Evolutionary conservation across 345 rosid genomes (phyloP), one percentile per base, ranked within the genome.

Genomic region (Cardamine occulta): DNA sequence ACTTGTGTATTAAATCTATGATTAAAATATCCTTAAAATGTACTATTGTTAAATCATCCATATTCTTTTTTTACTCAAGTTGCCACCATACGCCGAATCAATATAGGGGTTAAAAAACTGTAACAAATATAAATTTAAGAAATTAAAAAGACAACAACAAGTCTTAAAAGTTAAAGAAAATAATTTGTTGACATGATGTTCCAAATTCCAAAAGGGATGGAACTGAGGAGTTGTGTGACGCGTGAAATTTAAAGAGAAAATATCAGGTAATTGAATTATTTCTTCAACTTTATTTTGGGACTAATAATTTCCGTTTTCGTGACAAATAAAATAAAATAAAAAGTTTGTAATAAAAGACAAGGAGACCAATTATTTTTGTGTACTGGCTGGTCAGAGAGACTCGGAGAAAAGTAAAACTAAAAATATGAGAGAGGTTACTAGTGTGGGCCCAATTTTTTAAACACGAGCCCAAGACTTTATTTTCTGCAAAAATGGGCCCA

Each of bases 1-100:
- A 72, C 68, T 77, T 77, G 76, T 45, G 31, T 42, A 6, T 60
- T 35, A 15, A 44, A 15, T 5, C 17, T 4, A 18, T 28, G 44
- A 63, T 29, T 76, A 34, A 76, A 68, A 21, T 48, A 68, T 37
- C 28, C 23, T 17, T 6, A 7, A 72, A 26, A 48, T 52, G 17
- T 62, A 69, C 69, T 68, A 76, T 69, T 69, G 65, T 58, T 17
- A 57, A 31, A 45, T 55, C n/a, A 62, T n/a, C 39, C 24, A 66
- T 66, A 56, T 73, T 62, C 53, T 29, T 39, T 32, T 35, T 15
- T 17, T 35, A 44, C 4, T 45, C 55, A 29, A 17, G 44, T 11
- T 12, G 17, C 31, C 56, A 12, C 66, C 14, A 44, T 14, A 42
- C 18, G 21, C 21, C 42, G 63, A 62, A 52, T 45, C 72, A 32